Evolutionary conservation across 1,139 yeast species (phyloP).

Genomic region (Yamadazyma sp.): DNA sequence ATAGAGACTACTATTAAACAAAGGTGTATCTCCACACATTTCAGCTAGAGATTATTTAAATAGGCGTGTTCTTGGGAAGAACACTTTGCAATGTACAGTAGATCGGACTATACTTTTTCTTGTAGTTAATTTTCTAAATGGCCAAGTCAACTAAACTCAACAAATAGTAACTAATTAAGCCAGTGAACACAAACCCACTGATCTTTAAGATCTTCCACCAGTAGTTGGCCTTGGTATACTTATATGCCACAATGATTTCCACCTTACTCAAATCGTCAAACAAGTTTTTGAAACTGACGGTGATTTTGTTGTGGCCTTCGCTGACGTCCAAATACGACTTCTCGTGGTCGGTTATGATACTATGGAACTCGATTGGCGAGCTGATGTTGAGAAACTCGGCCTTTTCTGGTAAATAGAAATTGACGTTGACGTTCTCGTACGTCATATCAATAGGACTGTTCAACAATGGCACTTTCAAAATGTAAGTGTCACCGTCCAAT

Average conservation of each 20-base stretch:
- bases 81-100: no score
- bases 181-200: conserved; percentile 62
- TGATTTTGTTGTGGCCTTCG: conserved; percentile 78
- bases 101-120: no score
- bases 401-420: conserved; percentile 85
- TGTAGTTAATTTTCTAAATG: no score
- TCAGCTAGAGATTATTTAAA: no score
- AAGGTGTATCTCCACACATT: no score
- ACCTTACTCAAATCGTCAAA: conserved; percentile 67
- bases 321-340: conserved; percentile 73
- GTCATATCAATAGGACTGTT: conserved; percentile 70
- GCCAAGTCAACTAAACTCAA: conserved; percentile 41
- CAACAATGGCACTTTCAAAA: conserved; percentile 68
- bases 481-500: conserved; percentile 51
- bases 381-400: conserved; percentile 62
- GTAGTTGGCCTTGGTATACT: conserved; percentile 52
- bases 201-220: conserved; percentile 67
- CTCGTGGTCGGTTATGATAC: conserved; percentile 41
- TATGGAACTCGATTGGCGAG: conserved; percentile 52
- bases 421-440: conserved; percentile 62
- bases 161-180: conserved; percentile 58
- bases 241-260: conserved; percentile 62
- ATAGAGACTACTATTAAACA: conserved; percentile 20
- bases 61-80: no score
- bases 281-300: conserved; percentile 59